Percentiles rank a stretch among this genome's conserved stretches.
These are phyloP conservation scores for Fusarium dimerum DNA, from an alignment of 2,329 filamentous ascomycete species.

Conservation along the genomic window DNA sequence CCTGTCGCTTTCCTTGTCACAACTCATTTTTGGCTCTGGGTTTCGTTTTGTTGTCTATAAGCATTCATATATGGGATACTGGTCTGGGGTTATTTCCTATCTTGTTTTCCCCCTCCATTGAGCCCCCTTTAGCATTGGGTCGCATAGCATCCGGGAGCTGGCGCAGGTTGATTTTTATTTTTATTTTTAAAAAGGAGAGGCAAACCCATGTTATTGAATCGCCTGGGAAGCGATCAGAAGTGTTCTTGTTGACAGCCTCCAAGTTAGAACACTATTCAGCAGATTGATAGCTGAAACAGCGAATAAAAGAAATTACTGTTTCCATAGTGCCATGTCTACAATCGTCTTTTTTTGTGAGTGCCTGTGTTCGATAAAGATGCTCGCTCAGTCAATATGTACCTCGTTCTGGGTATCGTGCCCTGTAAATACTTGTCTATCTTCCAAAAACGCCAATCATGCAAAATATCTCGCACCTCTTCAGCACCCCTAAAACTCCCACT, in stretches of 20 bases:
- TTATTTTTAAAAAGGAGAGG: constrained; percentile 14
- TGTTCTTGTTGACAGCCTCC: constrained; percentile 8
- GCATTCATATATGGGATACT: constrained; percentile 22
- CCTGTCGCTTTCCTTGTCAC: constrained; percentile 10
- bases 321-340: constrained; percentile 5
- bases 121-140: constrained; percentile 19
- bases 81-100: constrained; percentile 8
- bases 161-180: constrained; percentile 20
- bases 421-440: constrained; percentile 13
- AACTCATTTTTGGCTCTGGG: constrained; percentile 10
- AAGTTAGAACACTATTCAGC: constrained; percentile 14
- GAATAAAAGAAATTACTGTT: constrained; percentile 26
- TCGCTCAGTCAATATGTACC: neutral
- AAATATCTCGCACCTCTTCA: constrained; percentile 4
- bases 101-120: no score
- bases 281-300: constrained; percentile 16
- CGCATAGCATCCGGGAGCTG: constrained; percentile 28
- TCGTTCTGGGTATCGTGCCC: constrained; percentile 24
- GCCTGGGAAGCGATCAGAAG: constrained; percentile 12
- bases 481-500: neutral
- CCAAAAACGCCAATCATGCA: constrained; percentile 30
- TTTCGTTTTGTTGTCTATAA: constrained; percentile 20
- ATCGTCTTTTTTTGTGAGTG: neutral
- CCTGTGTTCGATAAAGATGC: constrained; percentile 1
- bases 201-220: constrained; percentile 13